Evolutionary conservation across 2,329 filamentous ascomycete genomes (phyloP), one percentile per base, ranked within the genome.

Genomic region (Fonsecaea pugnacius): DNA sequence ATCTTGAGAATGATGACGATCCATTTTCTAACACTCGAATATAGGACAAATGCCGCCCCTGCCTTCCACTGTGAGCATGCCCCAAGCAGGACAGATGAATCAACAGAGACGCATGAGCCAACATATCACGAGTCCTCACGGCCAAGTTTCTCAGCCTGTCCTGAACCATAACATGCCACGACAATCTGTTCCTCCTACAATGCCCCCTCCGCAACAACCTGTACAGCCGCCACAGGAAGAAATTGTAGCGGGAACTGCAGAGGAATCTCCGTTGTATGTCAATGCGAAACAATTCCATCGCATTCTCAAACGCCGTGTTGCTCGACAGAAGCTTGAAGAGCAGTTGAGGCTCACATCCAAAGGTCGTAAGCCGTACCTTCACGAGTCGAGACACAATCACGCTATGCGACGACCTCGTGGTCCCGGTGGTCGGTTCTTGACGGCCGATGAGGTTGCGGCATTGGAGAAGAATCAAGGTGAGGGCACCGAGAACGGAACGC

Each of bases 271-370:
- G 0, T 82, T 99, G 0, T 99, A 99, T 72, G 95, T 99, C 73
- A 99, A 99, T 73, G 95, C 95, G 4, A 99, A 99, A 77, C 95
- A 99, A 74, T 99, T 99, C 72, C 95, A 99, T 75, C 90, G 95
- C 30, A 99, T 99, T 55, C 79, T 99, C 60, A 98, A 99, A 82
- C 87, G 95, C 63, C 87, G 95, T 64, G 92, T 98, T 68, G 95
- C 95, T 6, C 87, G 95, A 36, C 95, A 98, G 77, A 92, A 91
- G 75, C 83, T 99, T 16, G 95, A 99, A 76, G 95, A 99, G 76
- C 91, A 93, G 60, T 80, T 99, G 50, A 87, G 95, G 48, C 81
- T 98, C 63, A 98, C 95, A 0, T 96, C 90, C 9, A 99, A 99
- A 79, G 94, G 94, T 30, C 88, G 95, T 38, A 98, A 97, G 79